Conservation (phyloP, 192 early-diverging fungal genomes). For the Mortierella hygrophila region DNA sequence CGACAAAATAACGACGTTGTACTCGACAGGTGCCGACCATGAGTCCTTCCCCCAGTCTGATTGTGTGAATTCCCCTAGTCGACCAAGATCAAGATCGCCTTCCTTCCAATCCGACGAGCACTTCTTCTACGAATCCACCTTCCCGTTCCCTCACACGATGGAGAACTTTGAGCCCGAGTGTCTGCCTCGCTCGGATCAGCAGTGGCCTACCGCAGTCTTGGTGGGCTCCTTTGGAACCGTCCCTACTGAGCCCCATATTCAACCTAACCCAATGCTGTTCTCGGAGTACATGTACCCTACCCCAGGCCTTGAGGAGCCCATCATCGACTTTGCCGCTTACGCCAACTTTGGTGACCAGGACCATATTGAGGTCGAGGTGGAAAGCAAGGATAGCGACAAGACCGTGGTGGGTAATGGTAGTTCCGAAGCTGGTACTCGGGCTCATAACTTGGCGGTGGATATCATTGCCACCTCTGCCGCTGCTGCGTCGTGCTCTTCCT, state of each 20-base stretch:
- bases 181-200: conserved; percentile 12
- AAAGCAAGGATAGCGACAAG: background rate
- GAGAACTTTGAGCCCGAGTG: conserved; percentile 52
- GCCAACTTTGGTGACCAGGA: background rate
- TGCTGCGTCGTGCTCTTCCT: background rate
- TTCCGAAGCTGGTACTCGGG: background rate
- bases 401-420: background rate
- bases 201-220: conserved; percentile 13
- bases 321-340: background rate
- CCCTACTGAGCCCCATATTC: background rate
- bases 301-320: background rate
- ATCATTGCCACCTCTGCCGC: background rate
- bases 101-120: background rate
- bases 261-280: background rate
- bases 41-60: background rate
- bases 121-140: background rate
- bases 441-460: background rate
- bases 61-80: background rate
- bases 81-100: background rate
- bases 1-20: background rate
- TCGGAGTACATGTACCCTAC: background rate
- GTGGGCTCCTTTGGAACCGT: background rate
- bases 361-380: background rate
- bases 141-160: background rate
- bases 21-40: background rate